A percentile compares a stretch with the other conserved stretches of the same genome.
phyloP scores from a whole-genome alignment of 169 alveolate species.

The Eimeria acervulina region DNA sequence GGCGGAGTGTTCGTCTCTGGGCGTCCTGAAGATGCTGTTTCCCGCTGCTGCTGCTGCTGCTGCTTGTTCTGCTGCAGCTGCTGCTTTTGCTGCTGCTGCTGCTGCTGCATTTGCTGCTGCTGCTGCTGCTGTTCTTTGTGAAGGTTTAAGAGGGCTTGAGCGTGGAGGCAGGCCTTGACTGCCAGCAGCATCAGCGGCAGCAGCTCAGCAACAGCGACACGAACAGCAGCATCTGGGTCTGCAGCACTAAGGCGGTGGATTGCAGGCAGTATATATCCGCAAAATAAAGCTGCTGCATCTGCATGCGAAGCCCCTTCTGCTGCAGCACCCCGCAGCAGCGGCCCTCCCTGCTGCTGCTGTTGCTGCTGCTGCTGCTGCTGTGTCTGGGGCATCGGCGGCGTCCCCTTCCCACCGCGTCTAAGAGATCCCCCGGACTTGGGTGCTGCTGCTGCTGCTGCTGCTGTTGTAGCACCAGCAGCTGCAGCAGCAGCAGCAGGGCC shows the following conservation, averaged over 20 bases:
- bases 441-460: background rate
- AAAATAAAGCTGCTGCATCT: constrained; percentile 72
- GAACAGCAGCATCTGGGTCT: constrained; percentile 66
- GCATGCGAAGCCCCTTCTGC: constrained; percentile 35
- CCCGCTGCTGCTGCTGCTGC: background rate
- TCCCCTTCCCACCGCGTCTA: constrained; percentile 13
- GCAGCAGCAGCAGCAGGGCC: constrained; percentile 4
- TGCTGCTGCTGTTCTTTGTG: constrained; percentile 55
- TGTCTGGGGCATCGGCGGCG: background rate
- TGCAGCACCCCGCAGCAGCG: constrained; percentile 28
- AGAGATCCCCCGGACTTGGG: background rate
- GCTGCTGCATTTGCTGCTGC: constrained; percentile 60
- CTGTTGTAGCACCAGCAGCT: constrained; percentile 4
- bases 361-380: constrained; percentile 6
- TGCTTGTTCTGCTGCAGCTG: background rate
- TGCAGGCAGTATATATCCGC: constrained; percentile 21
- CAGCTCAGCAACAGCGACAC: constrained; percentile 60
- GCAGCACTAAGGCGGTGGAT: constrained; percentile 37
- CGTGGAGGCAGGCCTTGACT: constrained; percentile 41
- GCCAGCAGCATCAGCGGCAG: constrained; percentile 69
- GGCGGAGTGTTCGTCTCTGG: background rate
- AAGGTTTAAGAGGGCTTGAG: background rate
- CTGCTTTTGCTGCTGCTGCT: constrained; percentile 15
- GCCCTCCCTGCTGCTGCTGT: background rate
- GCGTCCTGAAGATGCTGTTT: background rate